Percentiles rank a stretch among this genome's conserved stretches.
phyloP scores from a whole-genome alignment of 2,329 filamentous ascomycete genomes.

The Fusarium poae region DNA sequence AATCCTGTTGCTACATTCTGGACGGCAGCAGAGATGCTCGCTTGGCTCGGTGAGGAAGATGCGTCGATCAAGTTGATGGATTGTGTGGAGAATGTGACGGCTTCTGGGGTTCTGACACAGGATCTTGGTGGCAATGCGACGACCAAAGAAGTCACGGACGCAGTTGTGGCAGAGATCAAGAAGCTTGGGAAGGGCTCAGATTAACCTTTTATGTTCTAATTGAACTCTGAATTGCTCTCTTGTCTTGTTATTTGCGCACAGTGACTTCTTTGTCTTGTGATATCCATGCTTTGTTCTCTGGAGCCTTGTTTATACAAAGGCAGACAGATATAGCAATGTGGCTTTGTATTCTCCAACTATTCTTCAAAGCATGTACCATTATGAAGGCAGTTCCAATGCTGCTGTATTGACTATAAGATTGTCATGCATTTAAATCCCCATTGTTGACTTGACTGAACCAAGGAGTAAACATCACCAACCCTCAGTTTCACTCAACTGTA shows the following conservation, averaged over 20 bases:
- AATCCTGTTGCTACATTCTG: slow-evolving; percentile 72
- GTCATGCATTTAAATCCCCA: not conserved
- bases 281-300: not conserved
- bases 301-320: not conserved
- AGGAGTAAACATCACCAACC: not conserved
- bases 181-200: slow-evolving; percentile 26
- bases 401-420: not conserved
- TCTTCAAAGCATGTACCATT: not conserved
- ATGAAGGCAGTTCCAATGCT: too few relatives aligned
- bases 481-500: not conserved
- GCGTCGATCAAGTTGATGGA: slow-evolving; percentile 64
- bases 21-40: slow-evolving; percentile 70
- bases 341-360: not conserved
- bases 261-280: not conserved
- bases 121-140: slow-evolving; percentile 65
- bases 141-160: slow-evolving; percentile 54
- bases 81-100: slow-evolving; percentile 66
- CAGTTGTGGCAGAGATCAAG: slow-evolving; percentile 49
- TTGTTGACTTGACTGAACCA: not conserved
- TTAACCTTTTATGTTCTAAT: not conserved
- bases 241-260: too few relatives aligned
- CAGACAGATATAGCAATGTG: not conserved
- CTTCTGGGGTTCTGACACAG: slow-evolving; percentile 63
- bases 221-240: not conserved
- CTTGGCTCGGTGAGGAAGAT: slow-evolving; percentile 67